phyloP scores from a whole-genome alignment of 164 flowering plant genomes.

The Kingdonia uniflora region DNA sequence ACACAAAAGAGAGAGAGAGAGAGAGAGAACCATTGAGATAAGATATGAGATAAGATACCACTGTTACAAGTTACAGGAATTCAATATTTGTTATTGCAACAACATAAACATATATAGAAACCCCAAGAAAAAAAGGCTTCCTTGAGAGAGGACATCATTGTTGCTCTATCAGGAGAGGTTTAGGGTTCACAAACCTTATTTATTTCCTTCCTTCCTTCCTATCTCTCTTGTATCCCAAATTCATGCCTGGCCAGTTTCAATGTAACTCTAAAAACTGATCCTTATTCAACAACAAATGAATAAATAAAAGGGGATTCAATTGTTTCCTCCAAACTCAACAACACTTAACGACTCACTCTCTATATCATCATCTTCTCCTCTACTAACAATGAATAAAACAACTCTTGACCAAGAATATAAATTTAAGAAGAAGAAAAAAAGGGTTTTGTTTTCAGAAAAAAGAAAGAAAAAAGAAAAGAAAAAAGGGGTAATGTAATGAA shows the following conservation, averaged over 20 bases:
- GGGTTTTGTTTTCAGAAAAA: neutral
- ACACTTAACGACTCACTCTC: neutral
- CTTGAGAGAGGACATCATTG: neutral
- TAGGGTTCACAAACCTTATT: constrained; percentile 7
- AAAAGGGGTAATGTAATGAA: neutral
- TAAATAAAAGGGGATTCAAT: constrained; percentile 13
- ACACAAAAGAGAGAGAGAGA: no score
- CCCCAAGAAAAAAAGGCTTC: no score
- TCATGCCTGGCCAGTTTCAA: constrained; percentile 12
- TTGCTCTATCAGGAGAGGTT: constrained; percentile 1
- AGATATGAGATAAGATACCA: no score
- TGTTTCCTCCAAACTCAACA: neutral
- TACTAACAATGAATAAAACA: constrained; percentile 9
- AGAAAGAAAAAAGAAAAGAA: neutral
- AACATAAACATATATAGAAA: no score
- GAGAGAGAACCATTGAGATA: no score
- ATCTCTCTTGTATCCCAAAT: constrained; percentile 4
- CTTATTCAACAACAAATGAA: constrained; percentile 39
- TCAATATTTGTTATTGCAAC: no score
- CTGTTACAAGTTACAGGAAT: no score
- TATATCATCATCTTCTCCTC: neutral
- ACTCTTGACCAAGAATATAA: neutral
- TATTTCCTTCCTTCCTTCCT: constrained; percentile 6
- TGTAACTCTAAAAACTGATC: no score
- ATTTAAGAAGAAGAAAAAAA: neutral